Conservation (phyloP, 148 eudicot species). For the Chenopodium formosanum region DNA sequence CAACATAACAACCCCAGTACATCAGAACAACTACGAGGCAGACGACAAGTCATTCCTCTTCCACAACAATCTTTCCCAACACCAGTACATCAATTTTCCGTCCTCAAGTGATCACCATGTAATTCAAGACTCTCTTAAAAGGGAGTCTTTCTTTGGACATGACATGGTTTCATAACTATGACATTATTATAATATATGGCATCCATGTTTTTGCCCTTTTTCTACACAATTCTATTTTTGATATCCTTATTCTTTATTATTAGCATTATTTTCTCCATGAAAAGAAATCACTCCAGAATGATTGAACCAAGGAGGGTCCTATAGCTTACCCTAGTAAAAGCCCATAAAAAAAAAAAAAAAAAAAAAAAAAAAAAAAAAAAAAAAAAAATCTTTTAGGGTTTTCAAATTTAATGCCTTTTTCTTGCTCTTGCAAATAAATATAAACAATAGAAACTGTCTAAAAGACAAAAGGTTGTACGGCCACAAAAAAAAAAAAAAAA, state of each 20-base stretch:
- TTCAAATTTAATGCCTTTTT: too few species aligned
- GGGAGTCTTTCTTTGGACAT: constrained; percentile 62
- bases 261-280: neutral
- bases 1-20: constrained; percentile 22
- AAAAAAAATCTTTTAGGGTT: neutral
- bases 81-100: constrained; percentile 42
- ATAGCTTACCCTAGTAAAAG: neutral
- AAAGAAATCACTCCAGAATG: neutral
- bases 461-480: constrained; percentile 13
- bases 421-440: constrained; percentile 8
- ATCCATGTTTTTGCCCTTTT: constrained; percentile 11
- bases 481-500: neutral
- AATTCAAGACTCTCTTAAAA: constrained; percentile 59
- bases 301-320: neutral
- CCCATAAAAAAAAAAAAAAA: neutral
- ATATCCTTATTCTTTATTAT: constrained; percentile 3
- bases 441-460: constrained; percentile 2
- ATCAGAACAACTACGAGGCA: constrained; percentile 24
- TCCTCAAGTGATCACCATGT: constrained; percentile 47
- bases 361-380: neutral
- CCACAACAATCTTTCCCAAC: constrained; percentile 38
- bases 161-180: constrained; percentile 46
- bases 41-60: constrained; percentile 36
- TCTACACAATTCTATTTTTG: constrained; percentile 15
- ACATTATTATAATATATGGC: constrained; percentile 1